phyloP scores from a whole-genome alignment of 495 filamentous ascomycete genomes.

The Rhypophila decipiens region DNA sequence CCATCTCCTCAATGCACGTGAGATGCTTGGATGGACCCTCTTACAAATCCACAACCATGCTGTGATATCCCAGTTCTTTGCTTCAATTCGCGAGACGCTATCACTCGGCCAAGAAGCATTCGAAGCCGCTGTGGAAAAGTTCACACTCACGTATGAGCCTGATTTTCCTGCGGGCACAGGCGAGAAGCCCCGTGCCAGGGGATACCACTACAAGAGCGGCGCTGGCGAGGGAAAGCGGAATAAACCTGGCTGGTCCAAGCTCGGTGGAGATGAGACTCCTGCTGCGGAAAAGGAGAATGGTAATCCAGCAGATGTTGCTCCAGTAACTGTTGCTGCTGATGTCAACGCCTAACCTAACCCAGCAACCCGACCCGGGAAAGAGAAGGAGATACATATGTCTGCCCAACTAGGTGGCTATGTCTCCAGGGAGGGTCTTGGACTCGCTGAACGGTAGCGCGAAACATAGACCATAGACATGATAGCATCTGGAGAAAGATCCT shows the following conservation, averaged over 20 bases:
- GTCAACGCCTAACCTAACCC: too few relatives aligned
- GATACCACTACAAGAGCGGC: conserved; percentile 74
- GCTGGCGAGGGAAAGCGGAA: conserved; percentile 64
- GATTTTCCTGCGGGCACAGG: conserved; percentile 68
- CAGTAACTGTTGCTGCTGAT: background rate
- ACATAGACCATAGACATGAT: too few relatives aligned
- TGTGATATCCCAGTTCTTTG: conserved; percentile 67
- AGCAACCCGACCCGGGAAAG: too few relatives aligned
- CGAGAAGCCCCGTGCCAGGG: conserved; percentile 72
- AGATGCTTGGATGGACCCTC: conserved; percentile 94
- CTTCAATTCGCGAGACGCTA: conserved; percentile 47
- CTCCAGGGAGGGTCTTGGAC: too few relatives aligned
- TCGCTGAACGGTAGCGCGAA: too few relatives aligned
- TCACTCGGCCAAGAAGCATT: conserved; percentile 51
- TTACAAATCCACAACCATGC: conserved; percentile 86
- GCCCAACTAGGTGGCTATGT: too few relatives aligned
- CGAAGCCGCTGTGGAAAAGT: conserved; percentile 49
- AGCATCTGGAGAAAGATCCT: too few relatives aligned
- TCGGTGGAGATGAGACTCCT: conserved; percentile 17
- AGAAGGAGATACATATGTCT: too few relatives aligned
- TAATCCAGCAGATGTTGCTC: conserved; percentile 8
- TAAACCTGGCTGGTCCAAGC: conserved; percentile 52
- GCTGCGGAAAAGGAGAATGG: conserved; percentile 20
- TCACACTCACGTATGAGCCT: conserved; percentile 56
- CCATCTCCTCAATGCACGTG: conserved; percentile 79